phyloP scores from a whole-genome alignment of 306 rosid species.

The Carpinus fangiana region DNA sequence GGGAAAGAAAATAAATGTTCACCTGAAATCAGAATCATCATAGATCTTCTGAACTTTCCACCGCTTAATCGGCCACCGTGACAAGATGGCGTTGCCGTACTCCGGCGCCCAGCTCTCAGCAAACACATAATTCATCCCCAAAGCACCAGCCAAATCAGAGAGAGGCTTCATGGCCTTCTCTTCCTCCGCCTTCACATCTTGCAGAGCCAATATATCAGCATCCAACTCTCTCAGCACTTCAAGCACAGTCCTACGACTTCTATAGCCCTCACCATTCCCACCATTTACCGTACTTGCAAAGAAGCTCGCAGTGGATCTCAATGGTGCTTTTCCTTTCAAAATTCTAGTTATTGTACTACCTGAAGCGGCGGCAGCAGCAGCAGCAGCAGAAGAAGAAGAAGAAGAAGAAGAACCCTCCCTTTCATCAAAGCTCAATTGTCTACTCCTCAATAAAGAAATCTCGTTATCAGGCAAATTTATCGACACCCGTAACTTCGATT shows the following conservation, averaged over 20 bases:
- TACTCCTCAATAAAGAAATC: constrained; percentile 61
- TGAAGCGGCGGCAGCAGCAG: not conserved
- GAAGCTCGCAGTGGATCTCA: constrained; percentile 34
- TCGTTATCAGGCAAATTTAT: constrained; percentile 92
- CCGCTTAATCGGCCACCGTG: constrained; percentile 84
- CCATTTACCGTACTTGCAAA: constrained; percentile 17
- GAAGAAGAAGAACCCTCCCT: constrained; percentile 35
- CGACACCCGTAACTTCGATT: constrained; percentile 72
- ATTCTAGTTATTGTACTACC: not conserved
- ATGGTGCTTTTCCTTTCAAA: constrained; percentile 34
- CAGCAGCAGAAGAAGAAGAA: not conserved
- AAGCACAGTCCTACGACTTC: constrained; percentile 50
- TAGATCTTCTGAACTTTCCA: constrained; percentile 65
- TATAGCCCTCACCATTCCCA: constrained; percentile 11
- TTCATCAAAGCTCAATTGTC: constrained; percentile 63
- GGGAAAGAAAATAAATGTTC: not conserved
- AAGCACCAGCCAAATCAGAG: constrained; percentile 77
- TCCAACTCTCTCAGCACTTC: constrained; percentile 83
- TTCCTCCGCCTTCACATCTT: constrained; percentile 97
- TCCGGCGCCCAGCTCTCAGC: constrained; percentile 99
- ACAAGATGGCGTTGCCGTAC: constrained; percentile 87
- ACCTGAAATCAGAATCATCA: constrained; percentile 88
- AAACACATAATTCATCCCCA: constrained; percentile 83
- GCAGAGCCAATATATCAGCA: constrained; percentile 82
- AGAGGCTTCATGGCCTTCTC: constrained; percentile 90